These are phyloP conservation scores for Hibiscus mutabilis DNA, from an alignment of 345 rosid species.

Conservation along the genomic window DNA sequence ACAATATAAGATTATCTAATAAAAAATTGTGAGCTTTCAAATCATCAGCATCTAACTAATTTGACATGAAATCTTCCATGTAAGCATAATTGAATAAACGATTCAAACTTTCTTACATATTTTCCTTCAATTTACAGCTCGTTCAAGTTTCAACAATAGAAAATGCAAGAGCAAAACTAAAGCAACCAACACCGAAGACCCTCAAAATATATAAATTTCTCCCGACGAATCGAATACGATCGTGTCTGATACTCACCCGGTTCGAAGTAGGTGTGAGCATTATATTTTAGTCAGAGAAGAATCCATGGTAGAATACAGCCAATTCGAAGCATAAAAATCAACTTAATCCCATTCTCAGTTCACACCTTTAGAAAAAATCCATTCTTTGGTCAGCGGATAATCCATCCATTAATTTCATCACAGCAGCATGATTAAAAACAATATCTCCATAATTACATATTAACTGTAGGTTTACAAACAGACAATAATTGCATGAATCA, in stretches of 20 bases:
- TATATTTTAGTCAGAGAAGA: conserved; percentile 5
- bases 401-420: conserved; percentile 19
- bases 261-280: background rate
- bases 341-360: background rate
- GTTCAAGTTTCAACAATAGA: background rate
- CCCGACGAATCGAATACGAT: no score
- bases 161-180: background rate
- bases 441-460: conserved; percentile 18
- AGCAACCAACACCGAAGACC: background rate
- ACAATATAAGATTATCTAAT: background rate
- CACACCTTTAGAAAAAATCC: conserved; percentile 12
- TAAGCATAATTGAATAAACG: background rate
- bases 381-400: conserved; percentile 39
- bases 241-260: background rate
- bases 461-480: conserved; percentile 24
- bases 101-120: background rate
- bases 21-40: background rate
- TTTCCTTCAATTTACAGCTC: background rate
- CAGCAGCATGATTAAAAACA: conserved; percentile 17
- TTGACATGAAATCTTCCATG: background rate
- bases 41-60: background rate
- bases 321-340: conserved; percentile 3
- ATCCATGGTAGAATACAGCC: conserved; percentile 16
- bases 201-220: background rate
- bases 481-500: conserved; percentile 25